These are phyloP conservation scores for Calonectria pteridis DNA, from an alignment of 2,329 filamentous ascomycete species.

Conservation along the genomic window DNA sequence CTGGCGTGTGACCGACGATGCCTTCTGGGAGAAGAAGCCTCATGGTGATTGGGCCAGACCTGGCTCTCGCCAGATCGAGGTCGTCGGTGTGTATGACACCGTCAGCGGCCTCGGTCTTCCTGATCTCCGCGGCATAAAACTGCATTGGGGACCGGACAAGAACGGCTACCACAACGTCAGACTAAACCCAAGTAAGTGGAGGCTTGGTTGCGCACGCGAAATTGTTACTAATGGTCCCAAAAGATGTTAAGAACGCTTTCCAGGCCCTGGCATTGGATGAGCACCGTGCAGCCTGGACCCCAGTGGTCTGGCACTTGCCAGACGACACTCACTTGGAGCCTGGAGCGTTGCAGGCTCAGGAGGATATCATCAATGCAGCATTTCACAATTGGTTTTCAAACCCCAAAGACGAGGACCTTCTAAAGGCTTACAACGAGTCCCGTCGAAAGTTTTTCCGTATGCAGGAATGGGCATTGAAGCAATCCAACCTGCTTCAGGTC, in stretches of 20 bases:
- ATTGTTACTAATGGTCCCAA: slow-evolving; percentile 20
- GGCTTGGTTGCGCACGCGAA: not conserved
- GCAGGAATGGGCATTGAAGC: not conserved
- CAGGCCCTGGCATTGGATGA: slow-evolving; percentile 69
- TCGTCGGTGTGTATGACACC: slow-evolving; percentile 43
- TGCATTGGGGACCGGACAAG: slow-evolving; percentile 33
- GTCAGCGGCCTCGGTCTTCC: slow-evolving; percentile 43
- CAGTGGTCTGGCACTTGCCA: slow-evolving; percentile 47
- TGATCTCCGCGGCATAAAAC: slow-evolving; percentile 39
- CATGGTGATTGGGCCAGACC: slow-evolving; percentile 37
- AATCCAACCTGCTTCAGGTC: slow-evolving; percentile 39
- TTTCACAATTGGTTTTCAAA: slow-evolving; percentile 18
- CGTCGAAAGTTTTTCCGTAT: slow-evolving; percentile 1
- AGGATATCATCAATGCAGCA: slow-evolving; percentile 22
- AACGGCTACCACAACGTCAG: slow-evolving; percentile 42
- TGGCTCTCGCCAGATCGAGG: slow-evolving; percentile 38
- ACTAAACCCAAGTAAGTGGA: slow-evolving; percentile 41
- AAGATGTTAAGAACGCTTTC: slow-evolving; percentile 64
- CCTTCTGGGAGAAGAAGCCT: slow-evolving; percentile 34
- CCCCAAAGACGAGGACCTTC: slow-evolving; percentile 21
- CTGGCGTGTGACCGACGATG: not conserved
- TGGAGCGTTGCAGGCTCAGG: slow-evolving; percentile 29
- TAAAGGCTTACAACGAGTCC: not conserved
- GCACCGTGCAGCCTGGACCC: slow-evolving; percentile 51
- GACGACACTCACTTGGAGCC: slow-evolving; percentile 11